Evolutionary conservation across 495 filamentous ascomycete species (phyloP), one percentile per base, ranked within the genome.

Genomic region (Aspergillus sclerotioniger): DNA sequence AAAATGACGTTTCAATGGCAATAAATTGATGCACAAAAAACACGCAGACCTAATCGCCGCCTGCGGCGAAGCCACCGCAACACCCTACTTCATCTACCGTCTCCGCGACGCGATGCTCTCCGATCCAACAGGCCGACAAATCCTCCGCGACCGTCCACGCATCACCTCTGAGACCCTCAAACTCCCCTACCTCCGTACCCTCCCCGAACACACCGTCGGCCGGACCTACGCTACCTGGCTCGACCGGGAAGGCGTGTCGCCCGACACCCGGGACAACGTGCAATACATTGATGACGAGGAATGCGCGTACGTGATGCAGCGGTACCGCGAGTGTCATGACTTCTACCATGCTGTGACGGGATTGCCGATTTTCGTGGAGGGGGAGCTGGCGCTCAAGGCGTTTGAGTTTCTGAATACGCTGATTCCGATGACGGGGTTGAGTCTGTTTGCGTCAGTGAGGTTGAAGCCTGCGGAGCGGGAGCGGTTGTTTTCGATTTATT

Each of bases 281-380:
- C 81, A 87, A 44, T 97, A 96, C 72, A 91, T 98, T 53, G 93
- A 97, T 69, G 88, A 96, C 67, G 86, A 85, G 53, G 94, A 98
- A 69, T 96, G 90, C 69, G 94, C 94, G 17, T 98, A 98, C 71
- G 94, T 98, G 4, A 96, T 98, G 90, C 94, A 98, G 81, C 86
- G 94, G 29, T 98, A 98, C 73, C 85, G 94, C 48, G 95, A 98
- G 73, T 94, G 89, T 65, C 94, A 98, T 71, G 94, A 98, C 68
- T 98, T 98, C 80, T 98, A 96, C 78, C 94, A 98, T 73, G 94
- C 95, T 0, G 76, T 98, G 33, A 96, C 92, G 12, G 94, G 94
- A 0, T 76, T 98, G 32, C 94, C 95, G 0, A 83, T 91, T n/a
- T 86, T 97, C 48, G 80, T 90, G 2, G 95, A 98, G 74, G 94